Evolutionary conservation across 208 protist genomes (phyloP).

Genomic region (Lotmaria passim): DNA sequence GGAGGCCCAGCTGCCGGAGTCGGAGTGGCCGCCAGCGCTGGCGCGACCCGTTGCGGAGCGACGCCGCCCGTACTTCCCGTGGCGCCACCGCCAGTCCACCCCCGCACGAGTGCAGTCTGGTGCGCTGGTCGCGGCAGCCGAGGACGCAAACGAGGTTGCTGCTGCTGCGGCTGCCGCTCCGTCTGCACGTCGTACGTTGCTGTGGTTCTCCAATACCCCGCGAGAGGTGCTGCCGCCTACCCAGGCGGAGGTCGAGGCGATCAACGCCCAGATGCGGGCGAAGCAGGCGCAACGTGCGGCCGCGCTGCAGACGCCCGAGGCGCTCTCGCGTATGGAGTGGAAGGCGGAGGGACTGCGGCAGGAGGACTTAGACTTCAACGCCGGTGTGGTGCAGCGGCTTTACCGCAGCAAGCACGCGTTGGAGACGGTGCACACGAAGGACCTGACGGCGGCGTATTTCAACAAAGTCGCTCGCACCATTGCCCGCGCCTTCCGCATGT

Average conservation of each 20-base stretch:
- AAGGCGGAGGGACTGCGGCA: slow-evolving; percentile 69
- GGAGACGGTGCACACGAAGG: slow-evolving; percentile 48
- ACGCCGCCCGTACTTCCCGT: slow-evolving; percentile 71
- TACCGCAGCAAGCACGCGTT: slow-evolving; percentile 45
- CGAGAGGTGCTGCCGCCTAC: slow-evolving; percentile 40
- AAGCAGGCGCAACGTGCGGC: slow-evolving; percentile 27
- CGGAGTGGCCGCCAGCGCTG: slow-evolving; percentile 42
- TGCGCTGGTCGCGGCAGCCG: not conserved
- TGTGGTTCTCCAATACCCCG: slow-evolving; percentile 59
- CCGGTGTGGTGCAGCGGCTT: slow-evolving; percentile 80
- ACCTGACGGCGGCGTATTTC: slow-evolving; percentile 70
- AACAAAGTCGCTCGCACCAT: slow-evolving; percentile 70
- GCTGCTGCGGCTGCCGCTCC: not conserved
- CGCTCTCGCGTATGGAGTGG: slow-evolving; percentile 63
- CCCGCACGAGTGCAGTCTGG: not conserved
- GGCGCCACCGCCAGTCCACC: slow-evolving; percentile 35
- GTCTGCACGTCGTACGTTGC: slow-evolving; percentile 33
- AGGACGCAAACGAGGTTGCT: not conserved
- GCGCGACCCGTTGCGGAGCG: slow-evolving; percentile 32
- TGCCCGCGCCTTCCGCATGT: slow-evolving; percentile 74
- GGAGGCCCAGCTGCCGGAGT: slow-evolving; percentile 29
- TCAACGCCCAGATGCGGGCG: slow-evolving; percentile 64
- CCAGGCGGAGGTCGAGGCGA: slow-evolving; percentile 52
- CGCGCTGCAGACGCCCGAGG: slow-evolving; percentile 50
- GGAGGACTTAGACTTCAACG: slow-evolving; percentile 86